Percentiles rank a stretch among this genome's conserved stretches.
These are phyloP conservation scores for Eucalyptus regnans DNA, from an alignment of 345 rosid species.

Conservation along the genomic window DNA sequence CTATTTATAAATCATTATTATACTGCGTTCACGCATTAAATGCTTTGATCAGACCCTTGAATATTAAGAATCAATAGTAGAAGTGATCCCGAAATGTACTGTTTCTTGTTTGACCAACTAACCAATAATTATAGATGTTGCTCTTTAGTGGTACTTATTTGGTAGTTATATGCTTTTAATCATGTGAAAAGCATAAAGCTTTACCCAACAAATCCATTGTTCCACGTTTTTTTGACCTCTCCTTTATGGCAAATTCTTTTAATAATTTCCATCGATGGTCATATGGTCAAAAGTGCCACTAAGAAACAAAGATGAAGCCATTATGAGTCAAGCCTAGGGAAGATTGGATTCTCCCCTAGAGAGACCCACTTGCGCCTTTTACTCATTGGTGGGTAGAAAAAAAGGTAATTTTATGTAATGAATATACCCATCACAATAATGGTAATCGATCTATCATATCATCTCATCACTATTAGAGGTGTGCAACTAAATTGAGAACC, in stretches of 20 bases:
- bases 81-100: background rate
- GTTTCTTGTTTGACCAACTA: background rate
- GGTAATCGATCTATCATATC: background rate
- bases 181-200: background rate
- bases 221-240: background rate
- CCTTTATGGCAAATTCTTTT: background rate
- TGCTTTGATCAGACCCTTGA: background rate
- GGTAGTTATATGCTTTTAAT: background rate
- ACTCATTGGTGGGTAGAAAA: background rate
- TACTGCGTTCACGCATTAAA: background rate
- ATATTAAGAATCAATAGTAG: background rate
- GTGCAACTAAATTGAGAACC: accelerated
- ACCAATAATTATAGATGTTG: background rate
- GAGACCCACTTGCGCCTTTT: background rate
- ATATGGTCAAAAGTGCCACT: background rate
- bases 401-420: background rate
- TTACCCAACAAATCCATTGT: background rate
- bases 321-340: background rate
- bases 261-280: background rate
- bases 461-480: background rate
- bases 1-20: background rate
- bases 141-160: background rate
- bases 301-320: background rate
- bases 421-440: background rate
- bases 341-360: background rate